These are phyloP conservation scores for Xylariaceae sp. DNA, from an alignment of 2,329 filamentous ascomycete genomes.

Conservation along the genomic window DNA sequence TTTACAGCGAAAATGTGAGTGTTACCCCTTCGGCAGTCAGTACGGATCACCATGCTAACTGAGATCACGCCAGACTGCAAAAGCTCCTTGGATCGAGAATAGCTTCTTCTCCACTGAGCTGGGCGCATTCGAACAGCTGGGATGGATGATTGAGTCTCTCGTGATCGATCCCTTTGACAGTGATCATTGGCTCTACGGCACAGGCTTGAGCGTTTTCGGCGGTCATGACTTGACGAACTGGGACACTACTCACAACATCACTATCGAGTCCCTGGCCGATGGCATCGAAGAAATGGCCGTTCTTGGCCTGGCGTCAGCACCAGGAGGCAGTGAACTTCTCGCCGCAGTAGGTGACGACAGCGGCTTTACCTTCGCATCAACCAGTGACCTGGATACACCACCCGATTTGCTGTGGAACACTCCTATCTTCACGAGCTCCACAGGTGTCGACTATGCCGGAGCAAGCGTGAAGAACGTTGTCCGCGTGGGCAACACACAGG, in stretches of 20 bases:
- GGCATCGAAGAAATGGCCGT: conserved; percentile 54
- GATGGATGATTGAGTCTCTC: conserved; percentile 59
- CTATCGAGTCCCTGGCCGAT: conserved; percentile 47
- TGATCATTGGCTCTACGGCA: conserved; percentile 59
- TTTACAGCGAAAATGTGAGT: conserved; percentile 42
- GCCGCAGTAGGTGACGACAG: conserved; percentile 49
- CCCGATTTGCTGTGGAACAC: conserved; percentile 44
- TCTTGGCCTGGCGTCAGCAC: conserved; percentile 44
- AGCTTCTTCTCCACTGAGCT: conserved; percentile 42
- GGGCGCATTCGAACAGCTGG: conserved; percentile 39
- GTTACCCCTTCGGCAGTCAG: background rate
- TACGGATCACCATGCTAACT: background rate
- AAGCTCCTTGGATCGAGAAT: conserved; percentile 52
- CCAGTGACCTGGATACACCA: conserved; percentile 36
- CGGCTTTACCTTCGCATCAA: conserved; percentile 45
- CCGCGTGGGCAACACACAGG: conserved; percentile 45
- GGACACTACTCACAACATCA: conserved; percentile 45
- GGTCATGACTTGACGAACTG: conserved; percentile 53
- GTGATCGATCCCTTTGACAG: conserved; percentile 57
- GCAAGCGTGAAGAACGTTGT: conserved; percentile 44
- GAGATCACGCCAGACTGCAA: conserved; percentile 29
- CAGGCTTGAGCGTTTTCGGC: conserved; percentile 51
- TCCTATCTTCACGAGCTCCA: conserved; percentile 43
- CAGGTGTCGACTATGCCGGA: conserved; percentile 47
- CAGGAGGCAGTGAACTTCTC: conserved; percentile 48